phyloP scores from a whole-genome alignment of 2,329 filamentous ascomycete genomes.

The Fusarium nisikadoi region DNA sequence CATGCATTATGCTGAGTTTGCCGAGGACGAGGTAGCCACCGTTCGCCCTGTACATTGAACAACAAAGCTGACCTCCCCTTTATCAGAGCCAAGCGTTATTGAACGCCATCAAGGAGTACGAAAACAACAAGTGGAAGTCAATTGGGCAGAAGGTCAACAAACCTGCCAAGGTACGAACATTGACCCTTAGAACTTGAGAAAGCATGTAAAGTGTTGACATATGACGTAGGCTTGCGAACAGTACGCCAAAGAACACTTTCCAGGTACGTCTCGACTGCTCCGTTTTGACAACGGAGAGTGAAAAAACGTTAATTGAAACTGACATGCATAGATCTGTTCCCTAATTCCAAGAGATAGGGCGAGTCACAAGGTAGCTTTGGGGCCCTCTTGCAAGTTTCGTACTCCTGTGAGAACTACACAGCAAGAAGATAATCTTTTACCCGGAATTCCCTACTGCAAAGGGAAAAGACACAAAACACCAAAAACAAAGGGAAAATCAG shows the following conservation, averaged over 20 bases:
- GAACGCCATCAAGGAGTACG: conserved; percentile 97
- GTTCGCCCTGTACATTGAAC: conserved; percentile 19
- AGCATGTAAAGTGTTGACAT: background rate
- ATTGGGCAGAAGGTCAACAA: conserved; percentile 98
- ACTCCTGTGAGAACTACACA: background rate
- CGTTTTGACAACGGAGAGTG: conserved; percentile 33
- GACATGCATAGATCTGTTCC: conserved; percentile 52
- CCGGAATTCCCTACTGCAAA: background rate
- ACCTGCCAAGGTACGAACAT: conserved; percentile 77
- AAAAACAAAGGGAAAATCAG: conserved; percentile 31
- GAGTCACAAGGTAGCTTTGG: background rate
- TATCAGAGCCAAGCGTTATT: conserved; percentile 79
- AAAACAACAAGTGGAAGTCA: conserved; percentile 98
- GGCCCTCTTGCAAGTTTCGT: background rate
- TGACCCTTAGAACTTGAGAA: background rate
- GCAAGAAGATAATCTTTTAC: background rate
- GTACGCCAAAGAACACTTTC: conserved; percentile 96
- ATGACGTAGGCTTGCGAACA: conserved; percentile 66
- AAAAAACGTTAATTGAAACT: conserved; percentile 40
- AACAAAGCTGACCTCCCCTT: conserved; percentile 34
- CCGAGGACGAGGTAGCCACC: conserved; percentile 86
- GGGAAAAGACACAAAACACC: conserved; percentile 27
- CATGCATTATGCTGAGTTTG: conserved; percentile 99
- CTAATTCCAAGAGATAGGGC: conserved; percentile 52
- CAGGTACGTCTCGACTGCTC: conserved; percentile 55